These are phyloP conservation scores for Candida peoriensis DNA, from an alignment of 805 yeast species.

Conservation along the genomic window DNA sequence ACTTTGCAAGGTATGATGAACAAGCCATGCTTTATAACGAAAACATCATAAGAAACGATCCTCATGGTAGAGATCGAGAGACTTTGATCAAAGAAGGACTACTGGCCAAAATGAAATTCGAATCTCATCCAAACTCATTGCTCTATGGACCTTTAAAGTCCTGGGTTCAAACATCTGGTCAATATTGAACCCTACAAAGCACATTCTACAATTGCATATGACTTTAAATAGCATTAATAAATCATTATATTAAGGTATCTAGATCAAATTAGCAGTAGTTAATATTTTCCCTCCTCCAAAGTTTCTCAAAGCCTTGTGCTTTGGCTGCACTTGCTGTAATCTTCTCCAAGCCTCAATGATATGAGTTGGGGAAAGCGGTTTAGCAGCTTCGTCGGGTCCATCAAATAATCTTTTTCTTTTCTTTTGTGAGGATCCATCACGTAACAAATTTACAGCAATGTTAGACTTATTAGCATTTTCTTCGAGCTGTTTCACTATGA, in stretches of 20 bases:
- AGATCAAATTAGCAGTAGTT: constrained; percentile 31
- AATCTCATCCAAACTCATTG: not conserved
- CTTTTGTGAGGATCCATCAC: constrained; percentile 37
- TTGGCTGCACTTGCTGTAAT: constrained; percentile 53
- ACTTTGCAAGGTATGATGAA: constrained; percentile 17
- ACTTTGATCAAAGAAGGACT: constrained; percentile 1
- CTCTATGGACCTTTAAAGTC: constrained; percentile 5
- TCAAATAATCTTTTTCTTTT: constrained; percentile 65
- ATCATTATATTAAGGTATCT: too few relatives aligned
- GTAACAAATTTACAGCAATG: constrained; percentile 16
- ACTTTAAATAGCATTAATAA: too few relatives aligned
- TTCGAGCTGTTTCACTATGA: constrained; percentile 69
- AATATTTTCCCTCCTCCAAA: constrained; percentile 49
- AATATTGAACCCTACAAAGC: too few relatives aligned
- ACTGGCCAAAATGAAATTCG: constrained; percentile 1
- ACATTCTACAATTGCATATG: too few relatives aligned
- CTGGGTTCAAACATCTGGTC: not conserved
- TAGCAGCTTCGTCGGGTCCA: constrained; percentile 79
- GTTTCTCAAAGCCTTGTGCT: constrained; percentile 59
- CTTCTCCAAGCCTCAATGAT: constrained; percentile 87
- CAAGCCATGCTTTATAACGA: constrained; percentile 3
- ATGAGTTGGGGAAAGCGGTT: constrained; percentile 75
- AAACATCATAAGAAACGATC: constrained; percentile 1
- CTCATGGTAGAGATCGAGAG: not conserved
- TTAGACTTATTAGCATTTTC: constrained; percentile 37